A percentile compares a stretch with the other conserved stretches of the same genome.
phyloP scores from a whole-genome alignment of 805 yeast genomes.

The Wickerhamiella sergipiensis region DNA sequence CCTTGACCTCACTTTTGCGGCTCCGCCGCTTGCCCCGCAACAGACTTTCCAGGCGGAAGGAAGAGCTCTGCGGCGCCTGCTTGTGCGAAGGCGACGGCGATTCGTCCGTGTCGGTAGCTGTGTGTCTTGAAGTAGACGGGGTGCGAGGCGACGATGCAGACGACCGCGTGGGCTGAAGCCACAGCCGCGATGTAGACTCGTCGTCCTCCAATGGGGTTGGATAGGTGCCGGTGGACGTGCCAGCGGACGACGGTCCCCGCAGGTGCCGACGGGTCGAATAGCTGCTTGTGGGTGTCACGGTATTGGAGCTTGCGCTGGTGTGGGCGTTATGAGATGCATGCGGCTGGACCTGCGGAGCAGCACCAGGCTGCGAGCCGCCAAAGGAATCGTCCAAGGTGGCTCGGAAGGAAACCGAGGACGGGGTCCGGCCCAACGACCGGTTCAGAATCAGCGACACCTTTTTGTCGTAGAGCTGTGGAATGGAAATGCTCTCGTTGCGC shows the following conservation, averaged over 20 bases:
- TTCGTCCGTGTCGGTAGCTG: not conserved
- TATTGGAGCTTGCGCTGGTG: conserved; percentile 4
- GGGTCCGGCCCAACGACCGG: conserved; percentile 56
- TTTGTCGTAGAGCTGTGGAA: conserved; percentile 66
- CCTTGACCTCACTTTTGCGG: conserved; percentile 12
- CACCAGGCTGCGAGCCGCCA: conserved; percentile 11
- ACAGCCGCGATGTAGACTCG: not conserved
- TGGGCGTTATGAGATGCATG: not conserved
- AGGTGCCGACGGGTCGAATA: conserved; percentile 1
- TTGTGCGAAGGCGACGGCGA: not conserved
- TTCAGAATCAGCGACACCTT: conserved; percentile 65
- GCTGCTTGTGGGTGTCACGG: not conserved
- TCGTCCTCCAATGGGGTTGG: not conserved
- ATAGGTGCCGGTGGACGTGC: not conserved
- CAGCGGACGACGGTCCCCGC: not conserved
- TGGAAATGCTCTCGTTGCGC: conserved; percentile 28
- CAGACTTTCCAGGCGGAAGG: conserved; percentile 25
- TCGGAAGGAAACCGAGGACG: conserved; percentile 66
- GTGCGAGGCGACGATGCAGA: not conserved
- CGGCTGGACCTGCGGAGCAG: conserved; percentile 4
- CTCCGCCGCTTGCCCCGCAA: conserved; percentile 20
- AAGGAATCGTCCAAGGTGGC: conserved; percentile 60
- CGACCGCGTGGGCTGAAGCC: not conserved
- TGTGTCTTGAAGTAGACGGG: conserved; percentile 2
- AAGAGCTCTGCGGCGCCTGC: conserved; percentile 7